Evolutionary conservation across 257 asterid species (phyloP).

Genomic region (Jacaranda copaia): DNA sequence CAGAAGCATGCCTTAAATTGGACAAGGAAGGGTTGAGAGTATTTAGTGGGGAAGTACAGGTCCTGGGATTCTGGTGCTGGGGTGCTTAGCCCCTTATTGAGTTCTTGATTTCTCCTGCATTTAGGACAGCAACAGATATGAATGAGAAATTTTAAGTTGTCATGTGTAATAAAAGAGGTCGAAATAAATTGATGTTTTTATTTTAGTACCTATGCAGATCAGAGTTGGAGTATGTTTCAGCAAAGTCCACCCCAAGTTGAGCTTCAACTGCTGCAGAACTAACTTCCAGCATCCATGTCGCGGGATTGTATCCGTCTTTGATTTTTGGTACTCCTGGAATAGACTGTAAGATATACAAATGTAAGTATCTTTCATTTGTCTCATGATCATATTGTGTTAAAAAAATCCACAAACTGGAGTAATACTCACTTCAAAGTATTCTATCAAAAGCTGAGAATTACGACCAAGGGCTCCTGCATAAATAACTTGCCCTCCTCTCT

Average conservation of each 20-base stretch:
- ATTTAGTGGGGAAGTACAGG: conserved; percentile 64
- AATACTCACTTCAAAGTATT: conserved; percentile 65
- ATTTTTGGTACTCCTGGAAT: conserved; percentile 60
- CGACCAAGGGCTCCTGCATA: conserved; percentile 74
- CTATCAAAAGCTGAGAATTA: conserved; percentile 55
- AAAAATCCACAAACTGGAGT: neutral
- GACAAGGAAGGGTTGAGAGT: conserved; percentile 60
- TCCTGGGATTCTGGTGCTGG: conserved; percentile 57
- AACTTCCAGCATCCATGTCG: conserved; percentile 76
- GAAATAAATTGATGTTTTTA: neutral
- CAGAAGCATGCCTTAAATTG: conserved; percentile 68
- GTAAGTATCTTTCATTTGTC: neutral
- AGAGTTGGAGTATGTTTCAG: conserved; percentile 58
- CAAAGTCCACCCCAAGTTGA: conserved; percentile 58
- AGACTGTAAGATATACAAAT: conserved; percentile 40
- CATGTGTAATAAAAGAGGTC: neutral
- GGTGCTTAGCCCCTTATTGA: conserved; percentile 49
- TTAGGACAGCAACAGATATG: neutral
- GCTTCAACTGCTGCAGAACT: conserved; percentile 60
- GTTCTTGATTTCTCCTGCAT: conserved; percentile 63
- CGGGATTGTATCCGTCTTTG: conserved; percentile 68
- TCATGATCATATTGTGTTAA: neutral
- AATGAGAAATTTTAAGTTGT: no score
- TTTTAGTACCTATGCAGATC: conserved; percentile 53
- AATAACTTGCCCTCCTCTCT: conserved; percentile 74